These are phyloP conservation scores for Striga hermonthica DNA, from an alignment of 305 asterid genomes.

Conservation along the genomic window DNA sequence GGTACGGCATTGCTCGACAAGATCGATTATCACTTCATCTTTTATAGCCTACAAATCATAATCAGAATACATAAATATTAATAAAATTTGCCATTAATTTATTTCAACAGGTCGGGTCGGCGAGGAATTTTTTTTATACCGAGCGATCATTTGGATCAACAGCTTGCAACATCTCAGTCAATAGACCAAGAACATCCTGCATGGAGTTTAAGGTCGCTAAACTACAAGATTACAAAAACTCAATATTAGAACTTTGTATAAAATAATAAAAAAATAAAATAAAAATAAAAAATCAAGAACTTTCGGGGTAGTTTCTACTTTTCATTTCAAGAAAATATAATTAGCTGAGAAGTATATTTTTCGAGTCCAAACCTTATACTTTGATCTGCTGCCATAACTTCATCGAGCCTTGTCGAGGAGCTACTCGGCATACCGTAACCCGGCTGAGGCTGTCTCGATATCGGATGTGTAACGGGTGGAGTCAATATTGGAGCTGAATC, in stretches of 20 bases:
- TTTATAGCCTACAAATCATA: constrained; percentile 56
- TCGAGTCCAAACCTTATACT: constrained; percentile 53
- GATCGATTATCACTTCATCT: constrained; percentile 88
- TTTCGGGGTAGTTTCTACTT: no score
- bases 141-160: constrained; percentile 57
- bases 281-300: not conserved
- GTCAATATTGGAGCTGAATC: constrained; percentile 75
- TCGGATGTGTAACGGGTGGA: constrained; percentile 72
- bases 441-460: constrained; percentile 60
- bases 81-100: not conserved
- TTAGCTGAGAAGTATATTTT: not conserved
- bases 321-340: not conserved
- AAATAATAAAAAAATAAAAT: not conserved
- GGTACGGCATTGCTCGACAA: constrained; percentile 76
- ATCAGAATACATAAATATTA: constrained; percentile 14
- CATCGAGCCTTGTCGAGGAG: constrained; percentile 83
- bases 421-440: constrained; percentile 94
- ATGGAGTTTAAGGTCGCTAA: constrained; percentile 59
- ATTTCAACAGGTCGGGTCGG: not conserved
- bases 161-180: constrained; percentile 89
- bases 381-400: constrained; percentile 93
- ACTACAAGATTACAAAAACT: constrained; percentile 39
- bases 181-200: constrained; percentile 68
- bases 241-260: not conserved
- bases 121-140: constrained; percentile 41